A percentile compares a stretch with the other conserved stretches of the same genome.
These are phyloP conservation scores for Acacia melanoxylon DNA, from an alignment of 306 rosid species.

Conservation along the genomic window DNA sequence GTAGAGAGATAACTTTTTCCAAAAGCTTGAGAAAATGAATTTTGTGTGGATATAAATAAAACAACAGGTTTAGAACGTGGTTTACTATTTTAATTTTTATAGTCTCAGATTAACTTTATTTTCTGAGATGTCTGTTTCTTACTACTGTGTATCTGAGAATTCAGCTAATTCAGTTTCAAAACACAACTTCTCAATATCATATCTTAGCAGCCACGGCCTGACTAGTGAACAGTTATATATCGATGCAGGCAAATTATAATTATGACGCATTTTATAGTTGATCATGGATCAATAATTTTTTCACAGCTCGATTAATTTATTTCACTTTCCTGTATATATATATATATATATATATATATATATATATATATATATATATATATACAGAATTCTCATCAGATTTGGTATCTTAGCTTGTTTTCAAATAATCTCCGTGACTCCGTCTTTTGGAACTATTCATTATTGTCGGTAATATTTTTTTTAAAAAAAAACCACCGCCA, in stretches of 20 bases:
- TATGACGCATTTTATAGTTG: background rate
- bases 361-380: too few relatives aligned
- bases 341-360: too few relatives aligned
- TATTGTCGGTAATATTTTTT: background rate
- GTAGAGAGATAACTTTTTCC: background rate
- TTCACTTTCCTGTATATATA: background rate
- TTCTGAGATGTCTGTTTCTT: background rate
- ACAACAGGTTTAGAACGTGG: constrained; percentile 36
- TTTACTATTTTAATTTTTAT: background rate
- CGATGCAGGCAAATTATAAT: background rate
- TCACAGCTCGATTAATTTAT: background rate
- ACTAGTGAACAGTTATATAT: background rate
- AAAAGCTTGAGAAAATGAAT: constrained; percentile 12
- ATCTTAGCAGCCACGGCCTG: background rate
- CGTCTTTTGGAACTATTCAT: background rate
- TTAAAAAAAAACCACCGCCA: background rate
- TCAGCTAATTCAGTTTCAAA: background rate
- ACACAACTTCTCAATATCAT: background rate
- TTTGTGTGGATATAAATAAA: background rate
- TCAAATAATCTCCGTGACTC: background rate
- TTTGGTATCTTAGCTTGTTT: background rate
- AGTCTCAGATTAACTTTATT: background rate
- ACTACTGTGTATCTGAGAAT: background rate
- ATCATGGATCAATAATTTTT: background rate
- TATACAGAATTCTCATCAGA: background rate